Evolutionary conservation across 768 basidiomycete genomes (phyloP), one percentile per base, ranked within the genome.

Genomic region (Pulveroboletus ravenelii): DNA sequence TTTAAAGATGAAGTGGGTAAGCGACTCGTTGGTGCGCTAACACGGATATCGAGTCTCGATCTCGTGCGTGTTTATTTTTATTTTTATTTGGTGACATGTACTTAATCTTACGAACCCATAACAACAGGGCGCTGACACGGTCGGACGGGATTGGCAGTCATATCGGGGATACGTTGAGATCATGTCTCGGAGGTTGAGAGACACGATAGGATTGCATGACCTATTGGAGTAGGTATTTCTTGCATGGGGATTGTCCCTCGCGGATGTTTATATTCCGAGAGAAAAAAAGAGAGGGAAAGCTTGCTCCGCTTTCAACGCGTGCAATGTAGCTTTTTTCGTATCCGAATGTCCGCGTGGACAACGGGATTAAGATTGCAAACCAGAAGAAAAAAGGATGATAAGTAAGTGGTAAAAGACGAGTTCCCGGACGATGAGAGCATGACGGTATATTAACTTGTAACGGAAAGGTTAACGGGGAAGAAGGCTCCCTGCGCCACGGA

Each of bases 401-500:
- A 39, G 47, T 52, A 57, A 31, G 27, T 25, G 35, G 48, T 48
- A 36, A 47, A 47, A 20, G 10, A 41, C 27, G 12, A 10, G n/a
- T 1, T 41, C 27, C 29, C 45, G 25, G 25, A 29, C 30, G 34
- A 17, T 35, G 30, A 29, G 45, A 44, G 47, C 37, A 38, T 14
- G 27, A 35, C 4, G 20, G 20, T n/a, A 18, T 43, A 29, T 42
- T 23, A 13, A 32, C 25, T 29, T 5, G 25, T 37, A 4, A 25
- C 31, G 17, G 4, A 18, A 14, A 2, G 35, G 35, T 72, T 72
- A 95, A 61, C 92, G 72, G 10, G 93, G 93, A 29, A 96, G 73
- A 7, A 95, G 74, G 57, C 77, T 89, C 31, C 88, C 81, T 39
- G 91, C 92, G 7, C 94, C 87, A 34, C 93, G 84, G 18, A 96